These are phyloP conservation scores for Eremomyces bilateralis DNA, from an alignment of 495 filamentous ascomycete genomes.

Conservation along the genomic window DNA sequence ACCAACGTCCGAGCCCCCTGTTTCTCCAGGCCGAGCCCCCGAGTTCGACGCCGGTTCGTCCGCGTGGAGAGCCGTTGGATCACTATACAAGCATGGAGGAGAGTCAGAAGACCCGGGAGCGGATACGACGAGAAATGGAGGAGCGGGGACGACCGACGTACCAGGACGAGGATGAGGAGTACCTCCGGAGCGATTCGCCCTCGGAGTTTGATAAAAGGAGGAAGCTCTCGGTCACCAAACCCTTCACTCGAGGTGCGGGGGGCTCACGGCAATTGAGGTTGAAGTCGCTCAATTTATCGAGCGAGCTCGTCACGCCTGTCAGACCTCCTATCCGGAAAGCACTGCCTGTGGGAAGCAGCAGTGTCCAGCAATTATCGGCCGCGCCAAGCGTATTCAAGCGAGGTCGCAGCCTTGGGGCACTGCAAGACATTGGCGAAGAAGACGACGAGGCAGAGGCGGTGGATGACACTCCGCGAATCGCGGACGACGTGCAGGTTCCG, in stretches of 20 bases:
- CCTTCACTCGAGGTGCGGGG: background rate
- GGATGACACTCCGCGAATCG: background rate
- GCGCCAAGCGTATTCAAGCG: background rate
- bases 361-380: background rate
- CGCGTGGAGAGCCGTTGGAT: slow-evolving; percentile 15
- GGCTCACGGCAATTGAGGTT: background rate
- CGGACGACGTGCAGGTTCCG: slow-evolving; percentile 7
- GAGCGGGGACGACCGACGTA: slow-evolving; percentile 2
- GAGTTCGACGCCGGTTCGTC: slow-evolving; percentile 14
- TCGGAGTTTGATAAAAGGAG: slow-evolving; percentile 4
- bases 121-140: slow-evolving; percentile 2
- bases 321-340: background rate
- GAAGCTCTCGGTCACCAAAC: background rate
- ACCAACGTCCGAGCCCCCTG: slow-evolving; percentile 21
- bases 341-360: background rate
- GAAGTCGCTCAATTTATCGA: background rate
- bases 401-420: background rate
- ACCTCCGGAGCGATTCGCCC: too few species aligned
- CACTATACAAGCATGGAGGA: slow-evolving; percentile 19
- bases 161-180: slow-evolving; percentile 6
- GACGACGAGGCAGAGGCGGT: background rate
- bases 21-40: slow-evolving; percentile 8
- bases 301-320: background rate
- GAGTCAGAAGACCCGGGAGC: slow-evolving; percentile 14
- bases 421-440: background rate